Base-by-base conservation (phyloP, 768 basidiomycete species). In the Boletus tylopilopsis region DNA sequence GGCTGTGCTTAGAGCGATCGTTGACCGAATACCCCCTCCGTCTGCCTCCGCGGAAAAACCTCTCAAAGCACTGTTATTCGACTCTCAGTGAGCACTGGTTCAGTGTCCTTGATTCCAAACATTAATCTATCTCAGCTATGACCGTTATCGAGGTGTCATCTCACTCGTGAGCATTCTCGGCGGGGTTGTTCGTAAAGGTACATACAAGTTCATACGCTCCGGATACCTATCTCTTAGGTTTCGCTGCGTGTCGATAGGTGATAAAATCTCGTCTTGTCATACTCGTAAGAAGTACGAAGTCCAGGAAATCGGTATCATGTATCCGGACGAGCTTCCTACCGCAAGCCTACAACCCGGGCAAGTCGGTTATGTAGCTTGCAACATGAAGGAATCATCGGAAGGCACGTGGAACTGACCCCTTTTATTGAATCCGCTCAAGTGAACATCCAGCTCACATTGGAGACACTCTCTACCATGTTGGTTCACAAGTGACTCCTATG, bases 331-430 rank as follows among this genome's bases (percentile, higher is more conserved):
- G 66, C 73, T 84, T n/a, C 76, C 88, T 12, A 87, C 85, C 0
- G 72, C 71, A 11, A 76, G 74, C 47, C 70, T 93, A 39, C 76
- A 77, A 48, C 79, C 87, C 30, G 90, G 90, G 6, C 90, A 93
- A 69, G 91, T 93, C 16, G 90, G 91, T 15, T 94, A 82, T 61
- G 78, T 91, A 49, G 88, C 92, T 1, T 98, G 95, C 68, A 95
- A 94, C 63, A 98, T 99, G 95, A 99, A 97, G 67, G 88, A 96
- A 58, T 89, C 90, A 10, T 82, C 88, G 13, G 93, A 98, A 75
- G 94, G 94, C 93, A 48, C 36, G 63, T 43, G 30, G 13, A 30
- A 12, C 13, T 24, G 2, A 10, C 6, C 25, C 11, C 19, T 34
- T 43, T 24, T 12, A 9, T n/a, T 15, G 11, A 25, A 33, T 11